A percentile compares a stretch with the other conserved stretches of the same genome.
Evolutionary conservation across 768 basidiomycete species (phyloP).

Genomic region (Gelatoporia subvermispora): DNA sequence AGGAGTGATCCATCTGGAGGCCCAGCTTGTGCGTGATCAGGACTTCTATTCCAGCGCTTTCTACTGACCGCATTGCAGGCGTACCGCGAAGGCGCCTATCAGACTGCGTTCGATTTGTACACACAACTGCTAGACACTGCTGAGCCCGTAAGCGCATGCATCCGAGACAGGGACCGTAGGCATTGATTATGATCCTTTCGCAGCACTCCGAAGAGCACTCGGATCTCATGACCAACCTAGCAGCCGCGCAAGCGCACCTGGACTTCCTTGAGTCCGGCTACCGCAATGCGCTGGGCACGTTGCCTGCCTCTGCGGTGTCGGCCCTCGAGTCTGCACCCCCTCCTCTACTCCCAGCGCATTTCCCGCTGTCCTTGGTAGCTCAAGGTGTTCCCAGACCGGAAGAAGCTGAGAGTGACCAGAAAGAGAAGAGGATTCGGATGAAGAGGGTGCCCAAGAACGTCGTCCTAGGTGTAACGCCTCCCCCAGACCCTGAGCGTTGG

Average conservation of each 20-base stretch:
- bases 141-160: slow-evolving; percentile 48
- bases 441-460: slow-evolving; percentile 75
- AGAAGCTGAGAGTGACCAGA: neutral
- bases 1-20: slow-evolving; percentile 75
- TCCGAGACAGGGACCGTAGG: neutral
- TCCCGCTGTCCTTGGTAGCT: slow-evolving; percentile 6
- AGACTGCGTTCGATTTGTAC: slow-evolving; percentile 71
- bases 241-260: slow-evolving; percentile 75
- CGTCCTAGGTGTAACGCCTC: slow-evolving; percentile 70
- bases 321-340: slow-evolving; percentile 61
- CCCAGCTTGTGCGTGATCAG: slow-evolving; percentile 66
- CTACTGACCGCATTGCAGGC: slow-evolving; percentile 38
- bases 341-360: slow-evolving; percentile 31
- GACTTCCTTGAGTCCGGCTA: slow-evolving; percentile 78
- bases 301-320: slow-evolving; percentile 47
- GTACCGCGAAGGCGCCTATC: slow-evolving; percentile 76
- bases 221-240: slow-evolving; percentile 82
- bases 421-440: slow-evolving; percentile 45
- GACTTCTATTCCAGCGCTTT: slow-evolving; percentile 6
- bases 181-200: neutral
- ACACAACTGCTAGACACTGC: slow-evolving; percentile 75
- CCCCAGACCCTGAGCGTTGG: slow-evolving; percentile 86
- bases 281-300: slow-evolving; percentile 54
- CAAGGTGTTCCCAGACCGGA: slow-evolving; percentile 20
- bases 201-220: slow-evolving; percentile 85